Percentiles rank a stretch among this genome's conserved stretches.
Conservation (phyloP, 441 rosid genomes). For the Bruguiera hainesii region DNA sequence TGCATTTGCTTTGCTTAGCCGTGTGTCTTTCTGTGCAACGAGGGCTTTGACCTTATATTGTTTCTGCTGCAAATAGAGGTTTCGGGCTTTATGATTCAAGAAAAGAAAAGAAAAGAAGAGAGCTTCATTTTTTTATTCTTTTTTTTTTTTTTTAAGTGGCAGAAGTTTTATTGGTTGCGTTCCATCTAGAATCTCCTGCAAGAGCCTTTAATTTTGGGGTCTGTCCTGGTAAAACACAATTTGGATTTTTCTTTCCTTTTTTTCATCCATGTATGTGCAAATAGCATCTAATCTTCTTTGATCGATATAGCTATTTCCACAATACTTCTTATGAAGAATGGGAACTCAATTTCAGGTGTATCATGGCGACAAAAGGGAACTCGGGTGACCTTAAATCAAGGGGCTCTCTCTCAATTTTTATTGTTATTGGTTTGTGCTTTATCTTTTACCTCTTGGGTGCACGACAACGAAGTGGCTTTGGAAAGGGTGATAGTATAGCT, state of each 20-base stretch:
- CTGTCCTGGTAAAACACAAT: background rate
- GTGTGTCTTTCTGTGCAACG: too few relatives aligned
- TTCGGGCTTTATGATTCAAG: too few relatives aligned
- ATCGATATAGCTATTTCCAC: background rate
- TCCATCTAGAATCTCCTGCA: background rate
- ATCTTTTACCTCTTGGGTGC: conserved; percentile 89
- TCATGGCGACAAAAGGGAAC: conserved; percentile 66
- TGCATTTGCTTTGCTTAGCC: too few relatives aligned
- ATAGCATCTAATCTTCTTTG: too few relatives aligned
- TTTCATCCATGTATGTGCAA: background rate
- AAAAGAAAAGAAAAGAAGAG: too few relatives aligned
- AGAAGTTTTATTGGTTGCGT: background rate
- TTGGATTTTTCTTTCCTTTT: background rate
- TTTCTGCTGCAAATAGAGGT: too few relatives aligned
- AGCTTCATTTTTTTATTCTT: too few relatives aligned
- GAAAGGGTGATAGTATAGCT: conserved; percentile 92
- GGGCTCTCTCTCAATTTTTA: conserved; percentile 63
- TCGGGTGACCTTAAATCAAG: conserved; percentile 63
- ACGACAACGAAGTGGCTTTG: conserved; percentile 95
- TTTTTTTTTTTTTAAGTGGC: background rate
- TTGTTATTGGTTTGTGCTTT: conserved; percentile 66
- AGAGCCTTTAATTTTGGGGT: background rate
- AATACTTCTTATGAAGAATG: background rate
- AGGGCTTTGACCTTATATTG: too few relatives aligned
- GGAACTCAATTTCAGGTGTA: conserved; percentile 9